Conservation (phyloP, 169 alveolate genomes). For the Plasmodium yoelii region DNA sequence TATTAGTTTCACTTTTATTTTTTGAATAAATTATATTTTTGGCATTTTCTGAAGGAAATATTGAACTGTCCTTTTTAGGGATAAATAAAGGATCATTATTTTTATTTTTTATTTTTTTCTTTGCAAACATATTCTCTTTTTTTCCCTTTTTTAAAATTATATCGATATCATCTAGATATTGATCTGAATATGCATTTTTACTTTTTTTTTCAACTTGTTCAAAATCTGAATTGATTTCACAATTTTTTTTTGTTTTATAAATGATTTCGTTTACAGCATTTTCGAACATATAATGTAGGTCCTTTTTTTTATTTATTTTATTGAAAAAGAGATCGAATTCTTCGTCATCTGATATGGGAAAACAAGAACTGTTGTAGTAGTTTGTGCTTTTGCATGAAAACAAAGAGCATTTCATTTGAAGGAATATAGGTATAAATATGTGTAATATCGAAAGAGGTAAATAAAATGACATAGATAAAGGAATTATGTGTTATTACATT, state of each 20-base stretch:
- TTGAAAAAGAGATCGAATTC: constrained; percentile 26
- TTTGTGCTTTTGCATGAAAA: constrained; percentile 61
- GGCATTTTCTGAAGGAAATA: constrained; percentile 25
- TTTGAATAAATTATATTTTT: constrained; percentile 59
- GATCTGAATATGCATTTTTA: constrained; percentile 9
- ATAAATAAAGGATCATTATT: no score
- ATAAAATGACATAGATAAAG: neutral
- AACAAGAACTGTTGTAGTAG: constrained; percentile 26
- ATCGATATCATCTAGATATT: constrained; percentile 59
- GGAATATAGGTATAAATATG: no score
- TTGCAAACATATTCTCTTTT: constrained; percentile 53
- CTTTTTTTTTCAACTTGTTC: constrained; percentile 52
- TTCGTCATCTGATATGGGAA: constrained; percentile 38
- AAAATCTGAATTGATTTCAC: constrained; percentile 39
- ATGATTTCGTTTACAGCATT: constrained; percentile 54
- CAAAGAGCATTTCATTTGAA: constrained; percentile 27
- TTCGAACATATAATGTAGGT: constrained; percentile 26
- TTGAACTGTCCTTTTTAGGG: neutral
- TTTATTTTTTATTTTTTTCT: neutral
- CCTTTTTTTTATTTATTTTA: constrained; percentile 15
- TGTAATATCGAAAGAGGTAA: no score
- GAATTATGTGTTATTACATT: neutral
- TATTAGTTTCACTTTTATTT: constrained; percentile 9
- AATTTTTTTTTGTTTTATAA: constrained; percentile 31
- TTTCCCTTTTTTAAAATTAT: constrained; percentile 53